Conservation (phyloP, 1,284 basidiomycete species). For the Apiotrichum porosum region DNA sequence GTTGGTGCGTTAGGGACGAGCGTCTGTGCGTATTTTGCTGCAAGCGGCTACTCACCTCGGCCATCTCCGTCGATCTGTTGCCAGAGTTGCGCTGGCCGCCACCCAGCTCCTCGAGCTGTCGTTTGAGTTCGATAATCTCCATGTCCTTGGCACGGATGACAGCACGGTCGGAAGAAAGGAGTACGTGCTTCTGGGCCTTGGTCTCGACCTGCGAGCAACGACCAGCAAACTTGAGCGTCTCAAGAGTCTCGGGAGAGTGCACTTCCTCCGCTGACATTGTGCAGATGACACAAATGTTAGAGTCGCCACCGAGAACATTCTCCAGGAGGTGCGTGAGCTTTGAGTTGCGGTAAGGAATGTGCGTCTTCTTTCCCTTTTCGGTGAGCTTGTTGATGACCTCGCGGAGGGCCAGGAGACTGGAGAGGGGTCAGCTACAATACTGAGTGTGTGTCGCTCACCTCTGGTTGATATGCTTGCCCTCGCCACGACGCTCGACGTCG, state of each 20-base stretch:
- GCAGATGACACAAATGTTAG: constrained; percentile 56
- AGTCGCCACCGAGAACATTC: constrained; percentile 56
- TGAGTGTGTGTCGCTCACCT: no score
- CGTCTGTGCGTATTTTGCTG: no score
- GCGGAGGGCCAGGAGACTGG: constrained; percentile 51
- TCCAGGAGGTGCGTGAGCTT: constrained; percentile 55
- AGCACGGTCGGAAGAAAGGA: constrained; percentile 43
- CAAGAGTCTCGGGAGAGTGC: constrained; percentile 54
- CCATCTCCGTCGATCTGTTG: constrained; percentile 6
- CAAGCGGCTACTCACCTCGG: constrained; percentile 29
- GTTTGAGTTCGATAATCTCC: constrained; percentile 48
- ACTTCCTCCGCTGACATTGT: constrained; percentile 51
- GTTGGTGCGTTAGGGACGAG: neutral
- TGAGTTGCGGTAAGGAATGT: constrained; percentile 57
- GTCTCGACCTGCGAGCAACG: constrained; percentile 56
- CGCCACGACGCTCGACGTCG: constrained; percentile 53
- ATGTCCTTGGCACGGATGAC: constrained; percentile 50
- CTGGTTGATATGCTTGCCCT: constrained; percentile 58
- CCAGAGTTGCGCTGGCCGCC: neutral
- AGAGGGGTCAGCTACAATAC: constrained; percentile 10
- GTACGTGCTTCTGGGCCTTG: constrained; percentile 54
- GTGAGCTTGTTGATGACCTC: constrained; percentile 57
- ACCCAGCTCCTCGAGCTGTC: constrained; percentile 34
- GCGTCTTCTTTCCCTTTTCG: constrained; percentile 46
- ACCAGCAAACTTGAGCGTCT: constrained; percentile 57